A percentile compares a stretch with the other conserved stretches of the same genome.
Evolutionary conservation across 2,329 filamentous ascomycete genomes (phyloP).

Genomic region (Madurella mycetomatis): DNA sequence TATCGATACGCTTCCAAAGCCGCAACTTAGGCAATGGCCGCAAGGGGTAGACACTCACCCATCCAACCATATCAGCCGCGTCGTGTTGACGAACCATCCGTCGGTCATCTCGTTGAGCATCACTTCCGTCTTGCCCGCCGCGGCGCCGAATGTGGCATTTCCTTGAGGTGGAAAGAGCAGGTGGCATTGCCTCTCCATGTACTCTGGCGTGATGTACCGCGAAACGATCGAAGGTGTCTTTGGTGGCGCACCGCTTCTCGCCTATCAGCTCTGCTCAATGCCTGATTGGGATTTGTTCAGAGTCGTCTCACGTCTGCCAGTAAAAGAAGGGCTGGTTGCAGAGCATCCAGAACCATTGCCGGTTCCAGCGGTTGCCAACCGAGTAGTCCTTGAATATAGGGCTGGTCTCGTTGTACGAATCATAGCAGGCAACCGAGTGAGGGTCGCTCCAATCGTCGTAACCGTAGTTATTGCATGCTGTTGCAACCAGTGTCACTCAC

Average conservation of each 20-base stretch:
- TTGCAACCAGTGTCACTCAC: neutral
- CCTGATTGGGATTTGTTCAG: neutral
- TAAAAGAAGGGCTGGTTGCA: conserved; percentile 61
- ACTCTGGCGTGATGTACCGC: conserved; percentile 45
- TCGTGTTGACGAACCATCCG: conserved; percentile 53
- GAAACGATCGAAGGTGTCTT: conserved; percentile 46
- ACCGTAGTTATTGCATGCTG: conserved; percentile 44
- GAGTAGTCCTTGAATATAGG: conserved; percentile 47
- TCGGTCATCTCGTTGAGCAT: conserved; percentile 50
- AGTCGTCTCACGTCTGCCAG: conserved; percentile 46
- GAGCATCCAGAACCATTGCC: conserved; percentile 57
- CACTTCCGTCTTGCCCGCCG: conserved; percentile 41
- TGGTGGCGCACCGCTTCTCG: conserved; percentile 42
- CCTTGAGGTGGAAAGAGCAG: conserved; percentile 51
- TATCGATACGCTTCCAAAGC: neutral
- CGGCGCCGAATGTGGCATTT: conserved; percentile 46
- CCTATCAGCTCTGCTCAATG: neutral
- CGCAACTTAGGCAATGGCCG: neutral
- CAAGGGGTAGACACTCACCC: conserved; percentile 33
- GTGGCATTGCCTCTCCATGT: conserved; percentile 52
- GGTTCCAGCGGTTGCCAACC: conserved; percentile 42
- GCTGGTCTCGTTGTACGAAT: conserved; percentile 48
- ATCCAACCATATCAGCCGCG: conserved; percentile 54
- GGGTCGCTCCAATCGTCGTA: conserved; percentile 42
- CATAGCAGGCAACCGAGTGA: conserved; percentile 45